phyloP scores from a whole-genome alignment of 768 basidiomycete species.

The Serendipita sp. region DNA sequence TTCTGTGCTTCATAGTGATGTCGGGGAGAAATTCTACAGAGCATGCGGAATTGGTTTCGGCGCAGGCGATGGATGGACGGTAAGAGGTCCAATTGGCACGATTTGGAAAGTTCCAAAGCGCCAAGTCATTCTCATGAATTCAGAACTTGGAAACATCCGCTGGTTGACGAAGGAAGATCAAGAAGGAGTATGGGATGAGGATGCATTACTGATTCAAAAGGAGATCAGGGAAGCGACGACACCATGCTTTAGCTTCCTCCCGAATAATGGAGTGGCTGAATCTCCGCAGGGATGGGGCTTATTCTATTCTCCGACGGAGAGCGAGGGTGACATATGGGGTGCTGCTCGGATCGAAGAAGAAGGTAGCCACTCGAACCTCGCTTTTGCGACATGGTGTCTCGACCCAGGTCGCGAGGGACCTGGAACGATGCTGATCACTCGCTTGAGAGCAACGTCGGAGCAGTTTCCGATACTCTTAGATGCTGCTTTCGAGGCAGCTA shows the following conservation, averaged over 20 bases:
- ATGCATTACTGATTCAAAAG: slow-evolving; percentile 24
- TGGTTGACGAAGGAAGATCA: slow-evolving; percentile 26
- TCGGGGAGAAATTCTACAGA: slow-evolving; percentile 32
- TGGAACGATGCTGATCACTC: slow-evolving; percentile 28
- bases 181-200: slow-evolving; percentile 25
- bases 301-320: slow-evolving; percentile 8
- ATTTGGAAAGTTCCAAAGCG: slow-evolving; percentile 23
- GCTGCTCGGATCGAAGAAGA: slow-evolving; percentile 13
- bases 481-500: slow-evolving; percentile 23
- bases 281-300: slow-evolving; percentile 20
- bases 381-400: slow-evolving; percentile 32
- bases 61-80: slow-evolving; percentile 29
- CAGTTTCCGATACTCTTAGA: slow-evolving; percentile 24
- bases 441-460: slow-evolving; percentile 21
- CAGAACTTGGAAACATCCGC: neutral
- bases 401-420: slow-evolving; percentile 20
- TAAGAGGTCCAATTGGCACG: slow-evolving; percentile 24
- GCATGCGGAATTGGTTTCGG: slow-evolving; percentile 23
- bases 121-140: neutral
- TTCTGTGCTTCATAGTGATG: slow-evolving; percentile 38
- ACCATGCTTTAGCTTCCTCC: slow-evolving; percentile 25
- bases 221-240: slow-evolving; percentile 3
- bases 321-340: slow-evolving; percentile 19
- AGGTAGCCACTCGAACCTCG: slow-evolving; percentile 7
- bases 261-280: slow-evolving; percentile 30